Conservation (phyloP, 2,329 filamentous ascomycete genomes). For the Phaeosphaeria sp. region DNA sequence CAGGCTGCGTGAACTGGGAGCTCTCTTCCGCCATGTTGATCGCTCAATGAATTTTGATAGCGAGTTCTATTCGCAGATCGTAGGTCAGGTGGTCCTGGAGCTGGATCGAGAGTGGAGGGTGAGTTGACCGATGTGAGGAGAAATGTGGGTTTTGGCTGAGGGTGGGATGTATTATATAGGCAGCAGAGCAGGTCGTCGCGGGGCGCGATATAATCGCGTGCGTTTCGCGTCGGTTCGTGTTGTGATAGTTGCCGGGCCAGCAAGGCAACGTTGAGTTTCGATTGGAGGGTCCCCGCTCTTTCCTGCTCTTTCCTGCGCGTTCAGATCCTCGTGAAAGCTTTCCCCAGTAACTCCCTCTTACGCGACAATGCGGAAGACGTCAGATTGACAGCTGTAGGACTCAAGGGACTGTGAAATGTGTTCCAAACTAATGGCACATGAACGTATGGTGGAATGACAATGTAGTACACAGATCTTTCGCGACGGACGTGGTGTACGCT, state of each 20-base stretch:
- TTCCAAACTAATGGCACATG: constrained; percentile 30
- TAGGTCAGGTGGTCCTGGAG: not conserved
- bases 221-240: not conserved
- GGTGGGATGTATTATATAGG: not conserved
- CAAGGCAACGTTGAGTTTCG: constrained; percentile 1
- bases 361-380: not conserved
- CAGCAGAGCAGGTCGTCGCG: not conserved
- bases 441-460: not conserved
- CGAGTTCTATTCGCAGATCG: not conserved
- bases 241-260: constrained; percentile 9
- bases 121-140: not conserved
- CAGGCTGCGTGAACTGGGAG: constrained; percentile 61
- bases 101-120: not conserved
- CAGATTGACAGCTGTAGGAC: not conserved
- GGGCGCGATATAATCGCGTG: not conserved
- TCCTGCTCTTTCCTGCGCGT: not conserved
- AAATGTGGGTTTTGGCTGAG: not conserved
- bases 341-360: not conserved
- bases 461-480: not conserved
- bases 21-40: constrained; percentile 27
- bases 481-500: not conserved
- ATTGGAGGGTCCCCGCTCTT: not conserved
- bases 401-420: constrained; percentile 8
- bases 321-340: too few relatives aligned
- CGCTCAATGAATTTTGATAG: not conserved